Evolutionary conservation across 768 basidiomycete species (phyloP), one percentile per base, ranked within the genome.

Genomic region (Macrocybe gigantea): DNA sequence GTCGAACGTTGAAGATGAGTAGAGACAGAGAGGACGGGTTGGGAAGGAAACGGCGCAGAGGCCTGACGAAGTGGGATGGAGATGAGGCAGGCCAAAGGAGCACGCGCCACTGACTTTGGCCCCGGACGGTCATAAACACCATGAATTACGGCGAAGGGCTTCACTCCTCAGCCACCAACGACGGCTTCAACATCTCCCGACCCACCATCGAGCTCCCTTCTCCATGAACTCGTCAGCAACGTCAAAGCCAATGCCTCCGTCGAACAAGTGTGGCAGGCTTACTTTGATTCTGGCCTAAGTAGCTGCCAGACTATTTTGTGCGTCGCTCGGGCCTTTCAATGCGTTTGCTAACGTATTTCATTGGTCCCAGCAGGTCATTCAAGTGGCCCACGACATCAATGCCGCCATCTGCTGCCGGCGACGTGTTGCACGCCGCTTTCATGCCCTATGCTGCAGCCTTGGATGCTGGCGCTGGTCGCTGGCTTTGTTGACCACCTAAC

Each of bases 131-230:
- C 33, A 78, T 83, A 61, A 82, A 72, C 52, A 62, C 74, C 47
- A 77, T 83, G 78, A 86, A 80, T 58, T 90, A 90, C 62, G 88
- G 86, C 46, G 88, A 90, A 66, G 87, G 82, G 41, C 71, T 82
- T 56, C 77, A 68, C 58, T 59, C 69, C 49, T 66, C 70, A 52
- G 64, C 69, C 13, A 57, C 61, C 49, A 69, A 77, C 14, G 75
- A 80, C 48, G 67, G 73, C 33, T 77, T 88, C 57, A 75, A 74
- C 63, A 80, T 91, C 52, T 62, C 69, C 7, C 80, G 88, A 8
- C 90, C 88, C 0, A 91, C 90, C 38, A 90, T 91, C 59, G 88
- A 92, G 60, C 79, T 91, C 29, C 83, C 85, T n/a, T 5, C 77
- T 92, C n/a, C 88, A 93, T 54, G 88, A 93, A 52, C 73, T 92